Base-by-base conservation (phyloP, 1,284 basidiomycete species). In the Volvariella surrecta region DNA sequence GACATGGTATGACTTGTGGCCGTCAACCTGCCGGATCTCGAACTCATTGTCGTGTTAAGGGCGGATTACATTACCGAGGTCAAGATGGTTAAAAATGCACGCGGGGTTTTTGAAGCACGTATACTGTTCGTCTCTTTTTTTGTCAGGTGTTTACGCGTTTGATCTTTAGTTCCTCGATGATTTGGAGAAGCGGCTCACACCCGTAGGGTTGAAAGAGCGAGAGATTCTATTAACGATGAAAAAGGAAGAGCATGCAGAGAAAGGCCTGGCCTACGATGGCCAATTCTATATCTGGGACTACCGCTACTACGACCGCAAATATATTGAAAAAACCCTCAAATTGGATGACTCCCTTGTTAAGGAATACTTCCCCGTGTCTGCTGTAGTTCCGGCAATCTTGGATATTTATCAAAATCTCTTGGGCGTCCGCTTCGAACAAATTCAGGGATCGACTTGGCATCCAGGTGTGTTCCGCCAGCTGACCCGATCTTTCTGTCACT, bases 321-420 rank as follows among this genome's bases (percentile, higher is more conserved):
- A 68, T 54, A 65, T 83, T 40, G 83, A 89, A 60, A 68, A 74
- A 54, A 70, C 71, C 20, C 66, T 89, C 6, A 66, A 72, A 39
- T 68, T 89, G 22, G 83, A 91, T 49, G 83, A 89, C 50, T 73
- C 74, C 45, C 66, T 82, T 13, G 77, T 90, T 48, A 89, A 90
- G 61, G 83, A 90, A 55, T 89, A 89, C 59, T 89, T 92, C 73
- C 86, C 87, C 1, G 89, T 91, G 1, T 69, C 78, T 1, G 73
- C 79, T 17, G 85, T 92, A 34, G 83, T 91, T 3, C 82, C 85
- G 2, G 70, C 82, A 0, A 88, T 92, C 52, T 68, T 92, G 35
- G 66, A 76, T 19, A 87, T 90, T 54, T 92, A 92, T 59, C 84
- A 89, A 59, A 77, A 77, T 46, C 62, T 92, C 13, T 73, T 92